Conservation (phyloP, 2,329 filamentous ascomycete genomes). For the Berkeleyomyces basicola region DNA sequence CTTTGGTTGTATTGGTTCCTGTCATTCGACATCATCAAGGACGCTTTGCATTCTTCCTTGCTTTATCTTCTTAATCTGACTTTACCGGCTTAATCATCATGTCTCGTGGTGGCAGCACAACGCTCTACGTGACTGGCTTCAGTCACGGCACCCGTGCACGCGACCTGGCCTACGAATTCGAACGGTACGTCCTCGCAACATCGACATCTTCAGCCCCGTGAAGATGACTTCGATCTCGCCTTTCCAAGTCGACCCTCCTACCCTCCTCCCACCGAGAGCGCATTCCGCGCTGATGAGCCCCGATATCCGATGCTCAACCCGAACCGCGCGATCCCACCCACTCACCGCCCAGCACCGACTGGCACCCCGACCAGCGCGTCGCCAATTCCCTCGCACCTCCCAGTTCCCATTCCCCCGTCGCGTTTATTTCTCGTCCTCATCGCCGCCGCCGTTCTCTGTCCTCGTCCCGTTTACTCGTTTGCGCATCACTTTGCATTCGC, state of each 20-base stretch:
- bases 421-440: neutral
- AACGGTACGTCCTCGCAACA: constrained; percentile 67
- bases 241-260: constrained; percentile 3
- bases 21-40: neutral
- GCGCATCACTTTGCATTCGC: constrained; percentile 1
- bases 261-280: constrained; percentile 1
- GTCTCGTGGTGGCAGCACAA: constrained; percentile 75
- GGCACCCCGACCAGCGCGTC: neutral
- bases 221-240: constrained; percentile 6
- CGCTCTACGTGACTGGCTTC: constrained; percentile 97
- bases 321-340: neutral
- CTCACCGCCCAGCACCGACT: neutral
- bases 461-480: neutral
- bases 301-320: constrained; percentile 1
- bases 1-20: neutral
- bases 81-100: constrained; percentile 31
- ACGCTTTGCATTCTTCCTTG: constrained; percentile 5
- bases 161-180: constrained; percentile 99
- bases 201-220: constrained; percentile 4
- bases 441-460: constrained; percentile 3
- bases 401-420: neutral
- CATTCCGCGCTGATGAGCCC: neutral
- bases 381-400: neutral
- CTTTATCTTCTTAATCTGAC: constrained; percentile 9
- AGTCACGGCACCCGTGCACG: constrained; percentile 96